Evolutionary conservation across 164 flowering plant species (phyloP).

Genomic region (Tetracentron sinense): DNA sequence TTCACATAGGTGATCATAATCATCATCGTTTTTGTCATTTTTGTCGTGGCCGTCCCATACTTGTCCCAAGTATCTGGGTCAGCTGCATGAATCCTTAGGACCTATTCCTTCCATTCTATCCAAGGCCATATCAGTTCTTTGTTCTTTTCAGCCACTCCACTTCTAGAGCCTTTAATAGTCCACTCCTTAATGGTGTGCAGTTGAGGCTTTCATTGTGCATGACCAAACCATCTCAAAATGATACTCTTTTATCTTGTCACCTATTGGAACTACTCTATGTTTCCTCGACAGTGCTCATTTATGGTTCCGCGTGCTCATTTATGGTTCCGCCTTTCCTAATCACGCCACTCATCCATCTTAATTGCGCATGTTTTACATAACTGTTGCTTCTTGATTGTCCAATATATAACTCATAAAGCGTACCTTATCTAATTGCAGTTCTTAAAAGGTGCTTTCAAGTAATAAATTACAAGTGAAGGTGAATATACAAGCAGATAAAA

Average conservation of each 20-base stretch:
- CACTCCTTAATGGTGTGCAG: background rate
- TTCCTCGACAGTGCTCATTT: background rate
- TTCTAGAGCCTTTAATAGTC: background rate
- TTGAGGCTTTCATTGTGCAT: background rate
- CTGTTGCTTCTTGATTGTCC: background rate
- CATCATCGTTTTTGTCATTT: no score
- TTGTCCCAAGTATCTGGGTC: background rate
- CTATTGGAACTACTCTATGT: background rate
- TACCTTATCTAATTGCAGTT: background rate
- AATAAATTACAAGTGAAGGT: background rate
- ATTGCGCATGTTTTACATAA: background rate
- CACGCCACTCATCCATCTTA: background rate
- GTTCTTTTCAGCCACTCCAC: background rate
- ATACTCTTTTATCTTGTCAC: background rate
- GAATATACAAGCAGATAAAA: background rate
- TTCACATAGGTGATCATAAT: no score
- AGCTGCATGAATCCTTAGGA: background rate
- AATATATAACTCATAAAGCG: background rate
- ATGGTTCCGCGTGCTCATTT: background rate
- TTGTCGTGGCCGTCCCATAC: background rate
- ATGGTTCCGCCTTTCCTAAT: background rate
- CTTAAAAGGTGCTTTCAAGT: background rate
- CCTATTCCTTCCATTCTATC: background rate
- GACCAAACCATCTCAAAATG: background rate
- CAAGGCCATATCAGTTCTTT: background rate